phyloP scores from a whole-genome alignment of 257 asterid species.

The Solanum rostratum region DNA sequence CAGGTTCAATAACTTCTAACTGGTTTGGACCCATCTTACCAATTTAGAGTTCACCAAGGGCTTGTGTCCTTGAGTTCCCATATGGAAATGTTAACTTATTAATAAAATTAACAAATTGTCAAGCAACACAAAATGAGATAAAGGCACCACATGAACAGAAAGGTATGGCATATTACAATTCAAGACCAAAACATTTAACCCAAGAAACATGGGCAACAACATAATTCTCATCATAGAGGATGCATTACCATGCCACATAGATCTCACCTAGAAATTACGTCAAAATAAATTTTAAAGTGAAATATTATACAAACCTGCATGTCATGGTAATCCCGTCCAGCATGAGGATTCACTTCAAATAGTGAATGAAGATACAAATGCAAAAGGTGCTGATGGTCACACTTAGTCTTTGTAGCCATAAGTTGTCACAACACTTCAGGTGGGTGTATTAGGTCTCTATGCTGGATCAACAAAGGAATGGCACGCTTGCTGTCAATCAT shows the following conservation, averaged over 20 bases:
- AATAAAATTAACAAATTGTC: not conserved
- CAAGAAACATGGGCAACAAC: no score
- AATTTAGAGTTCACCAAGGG: no score
- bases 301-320: conserved; percentile 6
- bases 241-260: not conserved
- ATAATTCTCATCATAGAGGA: not conserved
- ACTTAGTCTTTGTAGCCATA: conserved; percentile 47
- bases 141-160: not conserved
- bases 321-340: no score
- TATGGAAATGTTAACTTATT: not conserved
- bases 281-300: not conserved
- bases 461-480: conserved; percentile 54
- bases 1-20: no score
- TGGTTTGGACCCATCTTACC: no score
- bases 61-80: not conserved
- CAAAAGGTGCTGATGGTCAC: conserved; percentile 52
- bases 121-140: not conserved
- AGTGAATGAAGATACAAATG: conserved; percentile 69
- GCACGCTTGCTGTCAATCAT: conserved; percentile 84
- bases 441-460: conserved; percentile 60
- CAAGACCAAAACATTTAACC: not conserved
- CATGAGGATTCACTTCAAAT: conserved; percentile 68
- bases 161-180: not conserved
- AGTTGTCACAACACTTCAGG: conserved; percentile 88
- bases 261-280: not conserved